Base-by-base conservation (phyloP, 139 green algal species). In the Pedinophyceae sp. region DNA sequence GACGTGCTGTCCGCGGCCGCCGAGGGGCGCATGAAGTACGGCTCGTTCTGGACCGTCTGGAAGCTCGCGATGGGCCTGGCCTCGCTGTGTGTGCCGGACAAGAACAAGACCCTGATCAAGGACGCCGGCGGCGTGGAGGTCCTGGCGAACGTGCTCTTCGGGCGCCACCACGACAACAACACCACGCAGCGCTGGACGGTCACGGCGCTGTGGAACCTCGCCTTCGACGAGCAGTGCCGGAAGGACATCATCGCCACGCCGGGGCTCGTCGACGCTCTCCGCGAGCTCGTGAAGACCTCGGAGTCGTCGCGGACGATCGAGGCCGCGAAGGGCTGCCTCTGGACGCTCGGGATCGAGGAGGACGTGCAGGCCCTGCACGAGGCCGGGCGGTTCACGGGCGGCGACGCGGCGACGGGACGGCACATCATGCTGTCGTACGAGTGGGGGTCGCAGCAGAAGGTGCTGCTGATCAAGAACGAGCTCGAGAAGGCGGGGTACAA, bases 401-500 rank as follows among this genome's bases (percentile, higher is more conserved):
- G 10, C 30, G 50, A 54, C 50, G 30, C 30, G 22, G 13, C 27
- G 13, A 20, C 50, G 17, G 38, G 39, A 38, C 58, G 58, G 48
- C 69, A 77, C 52, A 61, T 77, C 13, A 77, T 77, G 69, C 58
- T 77, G 27, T 67, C 55, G 29, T 78, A 78, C 60, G 70, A 78
- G 65, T 78, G 70, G 70, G 59, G 60, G 20, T 64, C 51, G 38
- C 70, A 78, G 50, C 52, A 66, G 65, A 59, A 46, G 19, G 70
- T 72, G 2, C 60, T 74, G 58, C 48, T 70, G 3, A 70, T 78
- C 2, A 71, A 69, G 55, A 65, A 53, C 39, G 61, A 77, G 62
- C 65, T 78, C 43, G 57, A 70, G 34, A 62, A 55, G 25, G 55
- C 50, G 19, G 65, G 70, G 3, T 70, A 74, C 39, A 27, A 54